Percentiles rank a stretch among this genome's conserved stretches.
These are phyloP conservation scores for Heterobasidion annosum DNA, from an alignment of 1,284 basidiomycete species.

Conservation along the genomic window DNA sequence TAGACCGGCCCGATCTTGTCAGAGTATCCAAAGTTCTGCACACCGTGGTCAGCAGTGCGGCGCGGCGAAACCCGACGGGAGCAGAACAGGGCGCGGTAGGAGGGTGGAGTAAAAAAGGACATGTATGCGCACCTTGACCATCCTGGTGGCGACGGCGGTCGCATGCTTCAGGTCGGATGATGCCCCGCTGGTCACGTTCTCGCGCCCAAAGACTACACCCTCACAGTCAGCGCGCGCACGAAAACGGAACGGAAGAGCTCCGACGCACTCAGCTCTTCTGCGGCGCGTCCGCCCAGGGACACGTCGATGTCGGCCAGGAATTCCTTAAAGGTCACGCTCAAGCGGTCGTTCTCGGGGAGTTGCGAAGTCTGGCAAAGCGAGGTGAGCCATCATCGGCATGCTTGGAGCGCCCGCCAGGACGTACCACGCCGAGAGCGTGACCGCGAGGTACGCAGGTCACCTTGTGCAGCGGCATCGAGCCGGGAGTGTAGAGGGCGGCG, in stretches of 20 bases:
- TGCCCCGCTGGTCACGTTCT: slow-evolving; percentile 87
- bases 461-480: slow-evolving; percentile 92
- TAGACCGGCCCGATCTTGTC: slow-evolving; percentile 77
- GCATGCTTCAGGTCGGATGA: slow-evolving; percentile 79
- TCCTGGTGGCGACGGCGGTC: slow-evolving; percentile 72
- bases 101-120: neutral
- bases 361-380: slow-evolving; percentile 58
- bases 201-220: slow-evolving; percentile 70
- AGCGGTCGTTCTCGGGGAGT: slow-evolving; percentile 77
- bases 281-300: slow-evolving; percentile 86
- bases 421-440: slow-evolving; percentile 80
- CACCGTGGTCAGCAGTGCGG: neutral
- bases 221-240: neutral
- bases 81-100: neutral
- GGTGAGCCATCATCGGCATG: neutral
- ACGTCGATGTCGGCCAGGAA: slow-evolving; percentile 82
- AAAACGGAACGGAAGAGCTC: neutral
- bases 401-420: slow-evolving; percentile 19
- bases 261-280: slow-evolving; percentile 73
- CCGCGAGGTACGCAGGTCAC: slow-evolving; percentile 94
- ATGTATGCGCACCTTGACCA: slow-evolving; percentile 69
- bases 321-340: slow-evolving; percentile 64
- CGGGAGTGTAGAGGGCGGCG: slow-evolving; percentile 84
- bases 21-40: slow-evolving; percentile 78
- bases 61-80: neutral